Evolutionary conservation across 441 rosid species (phyloP).

Genomic region (Melianthus villosus): DNA sequence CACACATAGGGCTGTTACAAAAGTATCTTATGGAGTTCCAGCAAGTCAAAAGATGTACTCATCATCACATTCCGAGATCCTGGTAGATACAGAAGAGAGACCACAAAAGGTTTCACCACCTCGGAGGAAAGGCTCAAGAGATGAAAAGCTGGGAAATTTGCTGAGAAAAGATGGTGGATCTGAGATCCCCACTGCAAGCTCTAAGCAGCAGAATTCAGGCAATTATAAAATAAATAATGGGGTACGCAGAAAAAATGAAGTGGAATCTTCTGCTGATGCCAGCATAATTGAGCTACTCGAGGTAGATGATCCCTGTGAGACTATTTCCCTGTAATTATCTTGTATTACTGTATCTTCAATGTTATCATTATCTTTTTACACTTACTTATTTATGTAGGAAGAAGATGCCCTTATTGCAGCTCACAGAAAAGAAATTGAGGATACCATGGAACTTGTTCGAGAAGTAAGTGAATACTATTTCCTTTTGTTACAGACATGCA

Average conservation of each 20-base stretch:
- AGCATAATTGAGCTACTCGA: conserved; percentile 67
- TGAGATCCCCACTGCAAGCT: conserved; percentile 27
- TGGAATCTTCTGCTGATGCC: conserved; percentile 46
- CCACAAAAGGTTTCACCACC: conserved; percentile 74
- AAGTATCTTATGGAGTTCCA: conserved; percentile 29
- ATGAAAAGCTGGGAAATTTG: conserved; percentile 54
- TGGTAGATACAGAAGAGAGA: conserved; percentile 52
- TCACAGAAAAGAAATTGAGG: conserved; percentile 97
- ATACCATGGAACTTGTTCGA: conserved; percentile 93
- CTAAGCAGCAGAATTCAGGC: conserved; percentile 26
- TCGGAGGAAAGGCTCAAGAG: conserved; percentile 53
- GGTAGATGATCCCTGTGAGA: conserved; percentile 26
- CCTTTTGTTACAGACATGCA: neutral
- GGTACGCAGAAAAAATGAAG: conserved; percentile 28
- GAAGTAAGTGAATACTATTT: conserved; percentile 37
- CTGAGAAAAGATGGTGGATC: conserved; percentile 38
- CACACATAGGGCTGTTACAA: conserved; percentile 37
- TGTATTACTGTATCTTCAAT: neutral
- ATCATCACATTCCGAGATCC: conserved; percentile 33
- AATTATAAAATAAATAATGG: conserved; percentile 22
- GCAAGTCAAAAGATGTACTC: conserved; percentile 27
- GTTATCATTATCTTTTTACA: neutral
- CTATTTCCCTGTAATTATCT: neutral
- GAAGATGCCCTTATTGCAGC: conserved; percentile 88
- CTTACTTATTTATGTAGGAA: conserved; percentile 32